These are phyloP conservation scores for Fraxinus excelsior DNA, from an alignment of 257 asterid genomes.

Conservation along the genomic window DNA sequence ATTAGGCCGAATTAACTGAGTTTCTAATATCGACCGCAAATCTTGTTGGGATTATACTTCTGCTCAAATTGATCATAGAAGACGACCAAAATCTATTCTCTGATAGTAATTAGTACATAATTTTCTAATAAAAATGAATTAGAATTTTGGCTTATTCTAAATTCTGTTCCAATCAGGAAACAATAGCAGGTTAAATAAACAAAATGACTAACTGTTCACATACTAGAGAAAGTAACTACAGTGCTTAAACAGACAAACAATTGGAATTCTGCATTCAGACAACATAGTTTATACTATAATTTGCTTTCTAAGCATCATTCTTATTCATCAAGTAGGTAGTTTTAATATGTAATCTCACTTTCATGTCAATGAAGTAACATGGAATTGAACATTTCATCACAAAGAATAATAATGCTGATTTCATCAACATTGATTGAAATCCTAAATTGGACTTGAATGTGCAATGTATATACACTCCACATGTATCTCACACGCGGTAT, in stretches of 20 bases:
- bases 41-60: not conserved
- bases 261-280: slow-evolving; percentile 20
- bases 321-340: slow-evolving; percentile 39
- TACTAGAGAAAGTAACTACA: slow-evolving; percentile 16
- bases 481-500: not conserved
- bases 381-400: slow-evolving; percentile 15
- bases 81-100: no score
- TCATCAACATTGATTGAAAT: not conserved
- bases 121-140: no score
- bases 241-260: slow-evolving; percentile 9
- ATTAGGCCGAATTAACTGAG: not conserved
- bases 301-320: slow-evolving; percentile 21
- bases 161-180: no score
- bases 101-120: no score
- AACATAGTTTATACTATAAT: slow-evolving; percentile 11
- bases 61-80: no score
- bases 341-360: slow-evolving; percentile 15
- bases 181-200: no score
- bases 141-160: no score
- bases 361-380: slow-evolving; percentile 15
- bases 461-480: not conserved
- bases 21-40: no score
- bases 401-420: slow-evolving; percentile 7
- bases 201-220: no score
- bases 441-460: not conserved